Conservation (phyloP, 202 grass and related monocot genomes). For the Digitaria exilis region DNA sequence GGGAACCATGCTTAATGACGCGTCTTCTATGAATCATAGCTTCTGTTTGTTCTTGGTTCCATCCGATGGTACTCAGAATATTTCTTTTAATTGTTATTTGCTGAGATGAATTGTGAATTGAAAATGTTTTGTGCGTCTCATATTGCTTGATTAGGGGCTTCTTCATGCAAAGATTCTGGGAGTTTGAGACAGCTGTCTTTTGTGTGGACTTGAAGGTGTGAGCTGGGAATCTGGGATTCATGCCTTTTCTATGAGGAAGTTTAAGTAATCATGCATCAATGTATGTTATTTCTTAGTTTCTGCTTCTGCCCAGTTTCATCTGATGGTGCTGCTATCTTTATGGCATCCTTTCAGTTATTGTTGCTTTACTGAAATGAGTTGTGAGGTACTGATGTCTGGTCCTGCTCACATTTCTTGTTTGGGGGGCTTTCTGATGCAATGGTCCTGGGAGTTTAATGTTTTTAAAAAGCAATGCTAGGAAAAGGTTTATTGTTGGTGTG, state of each 20-base stretch:
- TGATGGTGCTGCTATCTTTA: background rate
- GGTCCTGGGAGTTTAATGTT: background rate
- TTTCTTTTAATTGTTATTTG: background rate
- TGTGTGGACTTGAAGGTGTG: constrained; percentile 8
- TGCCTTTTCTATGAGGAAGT: background rate
- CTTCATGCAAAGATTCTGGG: background rate
- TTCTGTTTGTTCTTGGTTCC: background rate
- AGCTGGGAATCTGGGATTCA: constrained; percentile 20
- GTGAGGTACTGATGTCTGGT: background rate
- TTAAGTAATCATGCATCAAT: background rate
- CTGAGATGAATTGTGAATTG: background rate
- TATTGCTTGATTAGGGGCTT: background rate
- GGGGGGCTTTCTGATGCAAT: background rate
- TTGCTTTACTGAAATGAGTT: background rate
- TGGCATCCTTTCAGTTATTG: background rate
- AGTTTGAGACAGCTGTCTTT: background rate
- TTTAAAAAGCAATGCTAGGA: too few species aligned
- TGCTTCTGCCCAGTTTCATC: background rate
- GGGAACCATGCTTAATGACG: constrained; percentile 2
- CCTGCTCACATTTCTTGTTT: background rate
- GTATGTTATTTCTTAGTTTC: background rate
- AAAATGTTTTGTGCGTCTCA: background rate
- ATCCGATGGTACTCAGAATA: background rate
- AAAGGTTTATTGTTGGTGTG: background rate
- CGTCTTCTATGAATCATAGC: background rate